Conservation (phyloP, 768 basidiomycete genomes). For the Saitozyma podzolica region DNA sequence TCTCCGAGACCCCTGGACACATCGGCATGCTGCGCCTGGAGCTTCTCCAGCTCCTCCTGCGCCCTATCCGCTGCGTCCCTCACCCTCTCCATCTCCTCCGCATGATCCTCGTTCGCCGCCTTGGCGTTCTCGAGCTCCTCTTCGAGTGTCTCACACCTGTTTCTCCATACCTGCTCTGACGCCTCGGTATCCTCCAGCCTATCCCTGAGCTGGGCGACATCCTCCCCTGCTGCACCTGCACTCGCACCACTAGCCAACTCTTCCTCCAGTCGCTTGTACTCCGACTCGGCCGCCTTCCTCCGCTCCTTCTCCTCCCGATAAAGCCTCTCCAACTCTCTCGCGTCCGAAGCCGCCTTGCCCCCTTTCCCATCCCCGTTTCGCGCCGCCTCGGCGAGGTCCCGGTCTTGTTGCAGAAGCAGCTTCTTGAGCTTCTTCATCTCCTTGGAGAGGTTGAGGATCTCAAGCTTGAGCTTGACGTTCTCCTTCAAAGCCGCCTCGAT, state of each 20-base stretch:
- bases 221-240: conserved; percentile 55
- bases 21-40: conserved; percentile 20
- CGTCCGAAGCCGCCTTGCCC: conserved; percentile 52
- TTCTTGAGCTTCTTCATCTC: conserved; percentile 92
- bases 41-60: conserved; percentile 34
- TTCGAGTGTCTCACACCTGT: conserved; percentile 55
- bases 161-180: conserved; percentile 65
- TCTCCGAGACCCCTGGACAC: conserved; percentile 22
- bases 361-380: conserved; percentile 55
- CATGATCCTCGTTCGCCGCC: conserved; percentile 30
- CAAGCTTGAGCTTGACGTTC: conserved; percentile 89
- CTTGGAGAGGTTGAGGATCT: conserved; percentile 82
- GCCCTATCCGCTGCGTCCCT: conserved; percentile 38
- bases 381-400: conserved; percentile 63
- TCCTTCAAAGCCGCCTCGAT: conserved; percentile 88
- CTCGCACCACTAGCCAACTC: conserved; percentile 49
- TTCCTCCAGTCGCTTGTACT: conserved; percentile 56
- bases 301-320: conserved; percentile 65
- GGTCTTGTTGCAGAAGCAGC: conserved; percentile 77
- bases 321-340: conserved; percentile 70
- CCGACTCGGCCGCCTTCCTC: conserved; percentile 52
- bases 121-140: conserved; percentile 50
- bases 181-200: conserved; percentile 70
- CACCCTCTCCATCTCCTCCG: conserved; percentile 34
- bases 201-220: conserved; percentile 52